Evolutionary conservation across 2,329 filamentous ascomycete genomes (phyloP), one percentile per base, ranked within the genome.

Genomic region (Cercospora sojina): DNA sequence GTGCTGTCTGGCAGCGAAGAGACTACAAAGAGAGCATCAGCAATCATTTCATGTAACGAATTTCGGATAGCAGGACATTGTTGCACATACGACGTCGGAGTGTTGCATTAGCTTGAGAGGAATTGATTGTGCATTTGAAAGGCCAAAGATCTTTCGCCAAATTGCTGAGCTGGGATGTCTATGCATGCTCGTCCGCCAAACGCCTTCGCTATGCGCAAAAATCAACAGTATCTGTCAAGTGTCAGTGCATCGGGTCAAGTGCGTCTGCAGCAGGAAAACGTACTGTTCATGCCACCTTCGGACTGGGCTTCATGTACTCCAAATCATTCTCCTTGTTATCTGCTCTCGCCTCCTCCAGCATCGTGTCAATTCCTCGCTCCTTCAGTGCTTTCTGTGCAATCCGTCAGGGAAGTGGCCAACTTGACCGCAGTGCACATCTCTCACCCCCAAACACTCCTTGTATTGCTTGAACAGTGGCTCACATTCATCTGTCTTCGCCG

Each of bases 271-370:
- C 6, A 20, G 3, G 13, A 1, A 16, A n/a, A 9, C 29, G 13
- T 57, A 35, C 53, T n/a, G 27, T 29, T 57, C 53, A 57, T 23
- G 53, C 18, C 18, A 31, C 38, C 55, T 57, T 57, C n/a, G 35
- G 41, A 62, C 61, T 51, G 47, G 82, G 80, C 69, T 81, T 81
- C 82, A 91, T 83, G 74, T 91, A 86, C 70, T 90, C 83, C 10
- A 87, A 82, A 77, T 98, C 94, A 69, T 92, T 95, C 72, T 98
- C 95, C 74, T 88, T 91, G 74, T 92, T 93, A 75, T 93, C 91
- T 72, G 95, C 92, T 67, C 93, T 86, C 18, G 94, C 94, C 74
- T 98, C 95, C 7, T 93, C 91, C 10, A 99, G 83, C 84, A 98
- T 91, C 74, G 90, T 91, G 79, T 98, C 93, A 76, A 99, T 96